Evolutionary conservation across 139 green algal species (phyloP).

Genomic region (Chlorella sp.): DNA sequence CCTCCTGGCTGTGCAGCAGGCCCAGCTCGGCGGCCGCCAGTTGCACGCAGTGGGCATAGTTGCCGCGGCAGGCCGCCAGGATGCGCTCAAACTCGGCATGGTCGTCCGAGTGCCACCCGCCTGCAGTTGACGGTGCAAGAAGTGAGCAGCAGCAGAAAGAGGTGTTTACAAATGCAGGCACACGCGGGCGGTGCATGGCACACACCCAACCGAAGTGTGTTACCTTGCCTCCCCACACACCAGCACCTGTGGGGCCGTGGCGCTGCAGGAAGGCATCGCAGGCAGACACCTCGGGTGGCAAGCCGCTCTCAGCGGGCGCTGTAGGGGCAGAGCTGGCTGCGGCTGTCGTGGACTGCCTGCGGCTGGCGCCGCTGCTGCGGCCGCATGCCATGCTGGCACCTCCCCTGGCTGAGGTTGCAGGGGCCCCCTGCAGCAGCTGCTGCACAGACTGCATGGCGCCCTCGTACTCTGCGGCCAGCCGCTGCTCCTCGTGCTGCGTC

Average conservation of each 20-base stretch:
- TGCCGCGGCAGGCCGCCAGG: constrained; percentile 35
- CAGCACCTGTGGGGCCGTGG: constrained; percentile 27
- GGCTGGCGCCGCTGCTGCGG: too few relatives aligned
- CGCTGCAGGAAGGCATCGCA: constrained; percentile 38
- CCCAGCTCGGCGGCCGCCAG: constrained; percentile 9
- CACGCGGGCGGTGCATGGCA: too few relatives aligned
- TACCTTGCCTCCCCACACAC: too few relatives aligned
- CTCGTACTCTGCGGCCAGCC: background rate
- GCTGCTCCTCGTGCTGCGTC: background rate
- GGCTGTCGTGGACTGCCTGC: too few relatives aligned
- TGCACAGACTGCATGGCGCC: background rate
- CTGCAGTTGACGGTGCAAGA: background rate
- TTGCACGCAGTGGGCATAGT: constrained; percentile 26
- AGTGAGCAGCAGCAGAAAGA: background rate
- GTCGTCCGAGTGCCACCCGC: constrained; percentile 50
- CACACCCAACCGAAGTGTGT: too few relatives aligned
- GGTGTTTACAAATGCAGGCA: too few relatives aligned
- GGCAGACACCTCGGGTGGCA: constrained; percentile 35
- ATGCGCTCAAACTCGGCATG: constrained; percentile 46
- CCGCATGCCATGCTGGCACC: background rate
- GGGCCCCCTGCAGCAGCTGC: background rate
- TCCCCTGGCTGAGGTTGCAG: background rate
- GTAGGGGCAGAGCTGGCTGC: too few relatives aligned
- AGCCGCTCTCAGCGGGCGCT: background rate
- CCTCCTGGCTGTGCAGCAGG: constrained; percentile 2